Conservation (phyloP, 306 rosid species). For the Sesbania bispinosa region DNA sequence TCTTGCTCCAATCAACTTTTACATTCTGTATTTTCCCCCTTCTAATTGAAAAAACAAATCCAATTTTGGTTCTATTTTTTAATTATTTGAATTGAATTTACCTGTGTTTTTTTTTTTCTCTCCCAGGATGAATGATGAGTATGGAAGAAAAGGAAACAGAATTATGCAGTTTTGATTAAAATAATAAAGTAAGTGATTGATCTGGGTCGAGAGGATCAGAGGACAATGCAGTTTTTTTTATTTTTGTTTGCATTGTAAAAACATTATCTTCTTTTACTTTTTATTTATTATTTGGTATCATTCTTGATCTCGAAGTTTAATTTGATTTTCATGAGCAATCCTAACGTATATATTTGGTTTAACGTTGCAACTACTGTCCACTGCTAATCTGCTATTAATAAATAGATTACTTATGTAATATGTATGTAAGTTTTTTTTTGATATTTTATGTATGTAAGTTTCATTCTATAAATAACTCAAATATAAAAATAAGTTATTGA, state of each 20-base stretch:
- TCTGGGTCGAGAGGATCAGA: not conserved
- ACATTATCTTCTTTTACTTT: not conserved
- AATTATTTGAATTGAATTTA: not conserved
- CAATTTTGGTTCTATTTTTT: constrained; percentile 24
- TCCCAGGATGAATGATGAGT: constrained; percentile 9
- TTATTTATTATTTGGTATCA: too few relatives aligned
- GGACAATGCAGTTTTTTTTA: not conserved
- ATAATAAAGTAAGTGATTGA: not conserved
- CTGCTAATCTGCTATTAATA: too few relatives aligned
- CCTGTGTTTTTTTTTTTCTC: not conserved
- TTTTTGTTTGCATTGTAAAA: too few relatives aligned
- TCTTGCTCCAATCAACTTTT: constrained; percentile 26
- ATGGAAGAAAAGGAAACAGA: not conserved
- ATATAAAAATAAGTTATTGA: too few relatives aligned
- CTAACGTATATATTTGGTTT: too few relatives aligned
- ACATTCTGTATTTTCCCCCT: not conserved
- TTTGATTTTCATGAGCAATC: not conserved
- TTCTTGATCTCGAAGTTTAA: not conserved
- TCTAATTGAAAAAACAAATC: not conserved
- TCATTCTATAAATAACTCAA: too few relatives aligned
- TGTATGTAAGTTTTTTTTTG: too few relatives aligned
- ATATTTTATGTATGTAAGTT: too few relatives aligned
- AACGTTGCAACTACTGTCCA: too few relatives aligned
- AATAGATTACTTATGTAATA: too few relatives aligned
- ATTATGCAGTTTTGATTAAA: not conserved